Evolutionary conservation across 2,329 filamentous ascomycete genomes (phyloP).

Genomic region (Xylaria sp.): DNA sequence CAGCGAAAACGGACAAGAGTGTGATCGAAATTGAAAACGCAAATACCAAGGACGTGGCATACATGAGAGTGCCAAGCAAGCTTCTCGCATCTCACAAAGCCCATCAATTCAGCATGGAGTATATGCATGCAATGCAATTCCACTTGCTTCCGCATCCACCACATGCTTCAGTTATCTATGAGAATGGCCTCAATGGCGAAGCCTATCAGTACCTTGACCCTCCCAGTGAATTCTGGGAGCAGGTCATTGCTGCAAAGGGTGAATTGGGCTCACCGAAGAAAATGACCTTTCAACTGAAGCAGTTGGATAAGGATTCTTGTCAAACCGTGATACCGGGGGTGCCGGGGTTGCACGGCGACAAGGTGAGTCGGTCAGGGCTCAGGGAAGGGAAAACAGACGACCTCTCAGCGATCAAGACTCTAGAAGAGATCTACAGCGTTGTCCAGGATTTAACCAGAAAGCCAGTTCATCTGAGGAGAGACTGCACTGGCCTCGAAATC

Average conservation of each 20-base stretch:
- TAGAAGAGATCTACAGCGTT: not conserved
- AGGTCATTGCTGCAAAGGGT: slow-evolving; percentile 1
- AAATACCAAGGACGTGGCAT: slow-evolving; percentile 30
- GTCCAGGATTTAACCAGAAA: not conserved
- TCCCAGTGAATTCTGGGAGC: slow-evolving; percentile 20
- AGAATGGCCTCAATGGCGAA: not conserved
- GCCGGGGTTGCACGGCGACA: not conserved
- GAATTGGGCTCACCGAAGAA: not conserved
- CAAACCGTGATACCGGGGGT: slow-evolving; percentile 23
- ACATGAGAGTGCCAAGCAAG: slow-evolving; percentile 41
- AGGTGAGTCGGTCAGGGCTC: not conserved
- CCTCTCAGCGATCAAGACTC: not conserved
- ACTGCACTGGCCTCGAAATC: slow-evolving; percentile 36
- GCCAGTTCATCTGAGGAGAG: not conserved
- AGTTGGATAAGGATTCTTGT: not conserved
- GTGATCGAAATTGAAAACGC: slow-evolving; percentile 38
- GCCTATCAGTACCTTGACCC: slow-evolving; percentile 33
- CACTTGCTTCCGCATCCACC: slow-evolving; percentile 16
- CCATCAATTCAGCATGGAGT: slow-evolving; percentile 42
- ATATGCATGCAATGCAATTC: slow-evolving; percentile 36
- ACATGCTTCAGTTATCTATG: slow-evolving; percentile 27
- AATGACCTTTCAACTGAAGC: slow-evolving; percentile 16
- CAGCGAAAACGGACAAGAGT: slow-evolving; percentile 26
- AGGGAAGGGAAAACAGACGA: not conserved
- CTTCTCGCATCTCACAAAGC: slow-evolving; percentile 23